Conservation (phyloP, 2,329 filamentous ascomycete genomes). For the Nemania sp. region DNA sequence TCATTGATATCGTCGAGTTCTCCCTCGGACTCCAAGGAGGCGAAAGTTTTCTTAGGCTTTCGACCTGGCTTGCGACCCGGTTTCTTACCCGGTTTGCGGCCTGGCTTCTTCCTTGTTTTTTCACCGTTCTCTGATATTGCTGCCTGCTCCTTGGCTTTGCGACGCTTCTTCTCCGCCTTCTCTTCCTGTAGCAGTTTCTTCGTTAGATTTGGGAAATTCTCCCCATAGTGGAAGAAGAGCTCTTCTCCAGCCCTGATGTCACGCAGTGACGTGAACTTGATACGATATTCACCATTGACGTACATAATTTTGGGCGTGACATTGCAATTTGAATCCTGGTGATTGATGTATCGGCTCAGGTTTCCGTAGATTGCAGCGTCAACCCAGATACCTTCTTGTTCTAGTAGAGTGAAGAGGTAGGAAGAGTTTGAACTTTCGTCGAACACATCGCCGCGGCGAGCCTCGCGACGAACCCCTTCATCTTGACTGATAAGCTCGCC, state of each 20-base stretch:
- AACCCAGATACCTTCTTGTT: conserved; percentile 66
- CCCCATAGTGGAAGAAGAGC: conserved; percentile 80
- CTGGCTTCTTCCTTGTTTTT: conserved; percentile 36
- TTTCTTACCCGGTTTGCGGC: conserved; percentile 37
- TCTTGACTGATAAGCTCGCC: conserved; percentile 74
- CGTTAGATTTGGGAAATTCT: conserved; percentile 65
- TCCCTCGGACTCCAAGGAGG: conserved; percentile 33
- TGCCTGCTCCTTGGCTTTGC: conserved; percentile 36
- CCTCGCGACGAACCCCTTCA: conserved; percentile 70
- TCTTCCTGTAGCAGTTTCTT: conserved; percentile 54
- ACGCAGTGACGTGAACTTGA: conserved; percentile 70
- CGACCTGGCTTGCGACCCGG: conserved; percentile 37
- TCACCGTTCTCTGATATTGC: conserved; percentile 30
- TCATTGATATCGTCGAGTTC: conserved; percentile 34
- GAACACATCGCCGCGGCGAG: conserved; percentile 61
- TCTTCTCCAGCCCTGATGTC: conserved; percentile 74
- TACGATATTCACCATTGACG: conserved; percentile 75
- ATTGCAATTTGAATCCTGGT: conserved; percentile 64
- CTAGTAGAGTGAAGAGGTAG: conserved; percentile 65
- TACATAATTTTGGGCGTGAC: conserved; percentile 67
- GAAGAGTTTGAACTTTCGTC: conserved; percentile 65
- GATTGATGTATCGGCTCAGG: conserved; percentile 82
- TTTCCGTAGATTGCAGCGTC: conserved; percentile 80
- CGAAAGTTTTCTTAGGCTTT: conserved; percentile 39
- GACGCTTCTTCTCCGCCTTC: conserved; percentile 40